phyloP scores from a whole-genome alignment of 257 asterid species.

The Lantana camara region DNA sequence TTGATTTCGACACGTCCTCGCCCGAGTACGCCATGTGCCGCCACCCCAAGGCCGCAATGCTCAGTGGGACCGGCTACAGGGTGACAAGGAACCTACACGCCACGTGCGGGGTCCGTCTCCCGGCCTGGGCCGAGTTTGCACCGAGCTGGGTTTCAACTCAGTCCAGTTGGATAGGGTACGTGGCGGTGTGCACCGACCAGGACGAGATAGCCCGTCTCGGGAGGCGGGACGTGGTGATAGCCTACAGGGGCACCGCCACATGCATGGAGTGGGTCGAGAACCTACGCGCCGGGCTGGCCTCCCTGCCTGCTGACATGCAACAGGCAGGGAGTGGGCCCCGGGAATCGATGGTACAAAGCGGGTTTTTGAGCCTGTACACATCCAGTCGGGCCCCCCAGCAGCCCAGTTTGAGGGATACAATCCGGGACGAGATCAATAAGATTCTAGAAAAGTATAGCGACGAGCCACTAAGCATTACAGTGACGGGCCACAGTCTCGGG shows the following conservation, averaged over 20 bases:
- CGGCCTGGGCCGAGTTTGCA: constrained; percentile 49
- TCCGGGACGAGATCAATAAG: constrained; percentile 45
- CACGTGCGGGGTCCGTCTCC: constrained; percentile 73
- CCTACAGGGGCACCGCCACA: constrained; percentile 88
- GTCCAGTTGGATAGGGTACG: constrained; percentile 92
- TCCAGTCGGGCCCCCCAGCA: constrained; percentile 33
- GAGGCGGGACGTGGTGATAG: constrained; percentile 83
- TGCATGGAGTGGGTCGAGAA: constrained; percentile 87
- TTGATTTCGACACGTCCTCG: constrained; percentile 75
- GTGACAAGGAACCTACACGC: constrained; percentile 62
- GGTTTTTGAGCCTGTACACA: constrained; percentile 79
- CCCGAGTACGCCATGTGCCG: constrained; percentile 50
- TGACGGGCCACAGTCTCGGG: constrained; percentile 94
- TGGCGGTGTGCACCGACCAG: constrained; percentile 77
- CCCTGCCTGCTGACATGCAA: constrained; percentile 58
- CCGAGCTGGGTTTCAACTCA: constrained; percentile 56
- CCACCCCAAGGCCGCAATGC: constrained; percentile 40
- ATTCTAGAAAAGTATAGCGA: constrained; percentile 49
- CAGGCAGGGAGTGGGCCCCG: constrained; percentile 32
- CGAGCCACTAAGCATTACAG: constrained; percentile 79
- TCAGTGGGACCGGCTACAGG: constrained; percentile 42
- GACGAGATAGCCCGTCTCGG: constrained; percentile 68
- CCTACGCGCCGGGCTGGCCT: constrained; percentile 58
- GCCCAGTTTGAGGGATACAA: constrained; percentile 46
- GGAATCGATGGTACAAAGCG: constrained; percentile 75